Base-by-base conservation (phyloP, 257 asterid genomes). In the Striga asiatica region DNA sequence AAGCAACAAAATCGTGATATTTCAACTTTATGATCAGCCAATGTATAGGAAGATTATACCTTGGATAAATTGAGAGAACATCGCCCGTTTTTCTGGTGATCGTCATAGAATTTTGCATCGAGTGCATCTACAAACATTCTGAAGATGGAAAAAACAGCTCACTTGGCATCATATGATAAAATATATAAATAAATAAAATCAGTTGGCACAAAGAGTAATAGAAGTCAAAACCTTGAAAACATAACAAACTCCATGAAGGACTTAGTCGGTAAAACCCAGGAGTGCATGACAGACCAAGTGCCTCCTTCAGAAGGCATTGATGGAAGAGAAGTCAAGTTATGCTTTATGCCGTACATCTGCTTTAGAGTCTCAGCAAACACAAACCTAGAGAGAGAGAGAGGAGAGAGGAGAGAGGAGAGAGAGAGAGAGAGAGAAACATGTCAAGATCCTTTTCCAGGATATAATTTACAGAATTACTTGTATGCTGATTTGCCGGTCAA, bases 41-140 rank as follows among this genome's bases (percentile, higher is more conserved):
- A n/a, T n/a, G n/a, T n/a, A n/a, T n/a, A n/a, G n/a, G n/a, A n/a
- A n/a, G n/a, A n/a, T n/a, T n/a, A n/a, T 75, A 82, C 97, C 92
- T 85, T 83, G 10, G 83, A 60, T 61, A 79, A 55, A 73, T 92
- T 85, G 50, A 92, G 84, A 70, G 68, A 69, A 71, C 99, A 85
- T 23, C 10, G 79, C 29, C 94, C 95, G 20, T 69, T 79, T 60
- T 47, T 76, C 66, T 71, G 87, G 71, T 85, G 97, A 55, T 74
- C 77, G 8, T 85, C 87, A 4, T 75, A 78, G 58, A 77, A 77
- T 48, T 71, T 79, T 37, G 84, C 72, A 64, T 88, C 93, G 12
- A 92, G 84, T 29, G 91, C 81, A 54, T 92, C 94, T 68, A 88
- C 97, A 69, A 88, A 88, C 84, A 92, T 84, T 71, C 99, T 92